phyloP scores from a whole-genome alignment of 495 filamentous ascomycete genomes.

The Parmelia sp. region DNA sequence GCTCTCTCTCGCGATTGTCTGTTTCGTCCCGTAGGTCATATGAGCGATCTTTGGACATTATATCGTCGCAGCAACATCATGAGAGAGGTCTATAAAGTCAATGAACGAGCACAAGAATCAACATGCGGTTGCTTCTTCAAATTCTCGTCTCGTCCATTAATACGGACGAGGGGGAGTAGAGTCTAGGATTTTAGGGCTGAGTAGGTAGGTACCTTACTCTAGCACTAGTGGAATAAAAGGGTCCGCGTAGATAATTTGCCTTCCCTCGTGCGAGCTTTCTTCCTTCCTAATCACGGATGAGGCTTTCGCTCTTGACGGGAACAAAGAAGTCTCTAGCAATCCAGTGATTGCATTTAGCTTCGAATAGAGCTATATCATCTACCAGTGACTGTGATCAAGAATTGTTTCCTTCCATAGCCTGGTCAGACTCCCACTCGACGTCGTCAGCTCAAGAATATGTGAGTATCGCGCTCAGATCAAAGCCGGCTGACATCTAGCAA shows the following conservation, averaged over 20 bases:
- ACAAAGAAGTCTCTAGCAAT: background rate
- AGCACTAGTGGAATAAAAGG: too few species aligned
- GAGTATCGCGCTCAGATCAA: background rate
- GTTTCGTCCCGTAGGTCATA: conserved; percentile 11
- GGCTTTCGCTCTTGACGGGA: background rate
- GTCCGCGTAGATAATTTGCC: too few species aligned
- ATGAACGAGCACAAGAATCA: background rate
- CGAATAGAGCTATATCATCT: background rate
- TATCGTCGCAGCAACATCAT: background rate
- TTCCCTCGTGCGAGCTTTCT: background rate
- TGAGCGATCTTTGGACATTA: conserved; percentile 16
- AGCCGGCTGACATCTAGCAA: background rate
- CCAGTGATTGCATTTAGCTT: background rate
- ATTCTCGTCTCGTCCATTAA: background rate
- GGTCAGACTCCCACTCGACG: background rate
- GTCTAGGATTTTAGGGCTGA: background rate
- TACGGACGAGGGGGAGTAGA: too few species aligned
- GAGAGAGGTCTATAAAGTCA: background rate
- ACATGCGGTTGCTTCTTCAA: background rate
- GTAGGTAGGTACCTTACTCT: too few species aligned
- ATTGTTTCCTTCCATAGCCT: background rate
- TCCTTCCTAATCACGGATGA: background rate
- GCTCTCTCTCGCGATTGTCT: conserved; percentile 6
- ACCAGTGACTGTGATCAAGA: too few species aligned
- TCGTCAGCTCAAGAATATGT: background rate